Base-by-base conservation (phyloP, 345 rosid genomes). In the Hibiscus trionum region DNA sequence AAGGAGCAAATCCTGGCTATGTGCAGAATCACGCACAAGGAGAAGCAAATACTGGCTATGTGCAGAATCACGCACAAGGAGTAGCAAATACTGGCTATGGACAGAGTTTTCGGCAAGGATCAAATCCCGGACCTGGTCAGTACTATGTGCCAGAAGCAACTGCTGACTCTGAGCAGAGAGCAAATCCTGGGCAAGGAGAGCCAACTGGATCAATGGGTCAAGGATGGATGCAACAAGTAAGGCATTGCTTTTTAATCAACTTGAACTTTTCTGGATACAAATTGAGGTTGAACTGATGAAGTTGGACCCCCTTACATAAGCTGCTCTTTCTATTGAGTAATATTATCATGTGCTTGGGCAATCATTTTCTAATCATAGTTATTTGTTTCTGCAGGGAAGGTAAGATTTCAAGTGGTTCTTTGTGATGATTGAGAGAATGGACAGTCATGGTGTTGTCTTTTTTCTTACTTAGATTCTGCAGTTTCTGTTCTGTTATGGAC, bases 41-140 rank as follows among this genome's bases (percentile, higher is more conserved):
- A 52, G 58, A 73, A 73, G 78, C 80, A 71, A 73, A 52, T 71
- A 72, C 78, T 2, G 62, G 82, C 27, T 73, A 61, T 74, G 84
- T 78, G 69, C 82, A 76, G 69, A 86, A 84, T 79, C 62, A 72
- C 63, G 86, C 84, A 29, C 83, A 79, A 70, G 86, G 76, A 24
- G 37, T 31, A 6, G 33, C 57, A 67, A 76, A 68, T 69, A 69
- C 86, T 67, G 75, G 76, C 58, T 61, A 62, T 14, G 76, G 77
- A 24, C 58, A 50, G 63, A 66, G 44, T 29, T 26, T 16, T 60
- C 31, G 12, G 67, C 74, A 60, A 44, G 74, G 67, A 39, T 0
- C 73, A 71, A 55, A 56, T 46, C 55, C 46, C 1, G 31, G 27
- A 16, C 17, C 11, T 29, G 65, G 29, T 11, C 57, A 67, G 58